Base-by-base conservation (phyloP, 768 basidiomycete species). In the Hebeloma cylindrosporum region DNA sequence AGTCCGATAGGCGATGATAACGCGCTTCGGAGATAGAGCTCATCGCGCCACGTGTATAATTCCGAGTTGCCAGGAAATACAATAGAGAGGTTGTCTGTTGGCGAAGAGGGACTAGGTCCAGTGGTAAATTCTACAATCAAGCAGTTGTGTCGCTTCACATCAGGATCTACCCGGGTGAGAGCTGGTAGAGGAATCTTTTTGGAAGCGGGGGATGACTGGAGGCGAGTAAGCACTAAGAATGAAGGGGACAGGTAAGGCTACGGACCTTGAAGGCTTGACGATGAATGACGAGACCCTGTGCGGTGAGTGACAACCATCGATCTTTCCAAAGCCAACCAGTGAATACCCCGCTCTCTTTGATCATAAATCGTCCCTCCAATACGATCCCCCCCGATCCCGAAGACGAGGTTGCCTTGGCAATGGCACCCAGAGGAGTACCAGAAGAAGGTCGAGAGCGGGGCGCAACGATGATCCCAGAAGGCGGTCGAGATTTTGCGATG, bases 251-350 rank as follows among this genome's bases (percentile, higher is more conserved):
- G 40, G 16, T 17, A 26, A 29, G 43, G 18, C 26, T 11, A 59
- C 85, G 56, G 56, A 88, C 90, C 75, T 90, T 86, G 49, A 76
- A 82, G 71, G 84, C 86, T 56, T 54, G 43, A 14, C 53, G 55
- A 54, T 86, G 83, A 54, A 93, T 78, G 31, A 75, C 74, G 25
- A 93, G 63, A 21, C 77, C 69, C 46, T 79, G 71, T 23, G 82
- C 82, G 47, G 78, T 80, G 48, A 93, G 68, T 5, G 88, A 75
- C 33, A 92, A 64, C 82, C 83, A 92, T 52, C 83, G 80, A 59
- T 82, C 80, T 56, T 78, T 75, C 79, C 88, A 91, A 36, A 88
- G 69, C 70, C 83, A 87, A 42, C 83, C 82, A 9, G 82, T 77
- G 42, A 91, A 77, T 8, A 64, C 41, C 0, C 86, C 85, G 45